Evolutionary conservation across 2,329 filamentous ascomycete species (phyloP).

Genomic region (Coniochaeta sp.): DNA sequence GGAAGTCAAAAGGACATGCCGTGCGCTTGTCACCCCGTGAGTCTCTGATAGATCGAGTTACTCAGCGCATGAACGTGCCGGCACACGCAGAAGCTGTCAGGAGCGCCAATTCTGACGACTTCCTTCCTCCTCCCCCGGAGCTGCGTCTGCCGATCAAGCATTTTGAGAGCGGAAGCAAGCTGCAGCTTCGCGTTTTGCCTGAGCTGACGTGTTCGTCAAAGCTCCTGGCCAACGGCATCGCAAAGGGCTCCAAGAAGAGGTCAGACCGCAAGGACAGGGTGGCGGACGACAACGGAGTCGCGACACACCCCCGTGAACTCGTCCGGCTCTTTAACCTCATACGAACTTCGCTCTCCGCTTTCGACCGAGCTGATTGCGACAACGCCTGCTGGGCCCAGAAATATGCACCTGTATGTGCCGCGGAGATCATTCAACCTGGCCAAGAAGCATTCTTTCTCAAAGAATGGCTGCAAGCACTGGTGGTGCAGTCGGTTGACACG

Average conservation of each 20-base stretch:
- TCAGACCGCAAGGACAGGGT: background rate
- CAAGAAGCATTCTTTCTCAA: slow-evolving; percentile 63
- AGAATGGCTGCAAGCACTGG: slow-evolving; percentile 73
- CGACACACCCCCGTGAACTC: slow-evolving; percentile 40
- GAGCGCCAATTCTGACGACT: slow-evolving; percentile 28
- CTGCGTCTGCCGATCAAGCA: slow-evolving; percentile 47
- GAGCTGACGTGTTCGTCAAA: slow-evolving; percentile 28
- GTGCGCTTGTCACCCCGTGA: slow-evolving; percentile 32
- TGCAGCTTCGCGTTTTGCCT: slow-evolving; percentile 39
- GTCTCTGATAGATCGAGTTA: slow-evolving; percentile 29
- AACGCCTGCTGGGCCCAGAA: slow-evolving; percentile 70
- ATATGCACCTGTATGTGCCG: slow-evolving; percentile 64
- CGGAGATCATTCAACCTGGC: slow-evolving; percentile 68
- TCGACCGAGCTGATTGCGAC: slow-evolving; percentile 74
- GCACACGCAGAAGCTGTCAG: slow-evolving; percentile 22
- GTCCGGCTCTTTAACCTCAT: slow-evolving; percentile 51
- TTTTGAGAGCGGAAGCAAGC: slow-evolving; percentile 49
- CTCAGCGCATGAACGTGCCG: slow-evolving; percentile 30
- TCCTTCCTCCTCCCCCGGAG: slow-evolving; percentile 35
- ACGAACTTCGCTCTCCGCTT: slow-evolving; percentile 60
- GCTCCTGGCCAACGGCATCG: background rate
- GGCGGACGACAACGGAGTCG: background rate
- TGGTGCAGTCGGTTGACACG: slow-evolving; percentile 68
- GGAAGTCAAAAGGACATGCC: slow-evolving; percentile 43
- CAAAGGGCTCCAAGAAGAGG: slow-evolving; percentile 2